A percentile compares a stretch with the other conserved stretches of the same genome.
Evolutionary conservation across 139 green algal genomes (phyloP).

Genomic region (Micractinium sp.): DNA sequence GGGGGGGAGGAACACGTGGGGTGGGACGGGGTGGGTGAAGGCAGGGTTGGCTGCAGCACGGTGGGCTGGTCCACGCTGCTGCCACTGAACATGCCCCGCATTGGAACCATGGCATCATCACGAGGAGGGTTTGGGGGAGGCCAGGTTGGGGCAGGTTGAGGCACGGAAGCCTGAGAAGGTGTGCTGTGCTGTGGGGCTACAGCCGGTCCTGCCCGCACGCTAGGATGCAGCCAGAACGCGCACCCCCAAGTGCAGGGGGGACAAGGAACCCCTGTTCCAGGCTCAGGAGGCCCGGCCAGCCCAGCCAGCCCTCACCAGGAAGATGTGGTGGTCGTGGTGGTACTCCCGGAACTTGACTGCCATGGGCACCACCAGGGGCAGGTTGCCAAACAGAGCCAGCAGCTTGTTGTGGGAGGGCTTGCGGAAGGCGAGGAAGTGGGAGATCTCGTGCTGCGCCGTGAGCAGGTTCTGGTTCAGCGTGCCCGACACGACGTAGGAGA

Average conservation of each 20-base stretch:
- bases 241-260: too few species aligned
- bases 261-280: too few species aligned
- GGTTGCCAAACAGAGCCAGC: conserved; percentile 68
- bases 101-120: too few species aligned
- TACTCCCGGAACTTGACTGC: conserved; percentile 76
- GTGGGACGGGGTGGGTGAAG: background rate
- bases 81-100: too few species aligned
- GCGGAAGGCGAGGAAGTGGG: conserved; percentile 70
- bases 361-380: conserved; percentile 67
- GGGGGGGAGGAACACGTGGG: background rate
- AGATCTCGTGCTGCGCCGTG: conserved; percentile 74
- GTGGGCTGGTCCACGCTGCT: background rate
- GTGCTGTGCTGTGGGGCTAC: too few species aligned
- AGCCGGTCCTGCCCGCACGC: too few species aligned
- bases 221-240: too few species aligned
- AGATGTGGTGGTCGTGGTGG: conserved; percentile 80
- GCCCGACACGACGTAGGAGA: conserved; percentile 60
- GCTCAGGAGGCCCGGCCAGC: background rate
- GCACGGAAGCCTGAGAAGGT: too few species aligned
- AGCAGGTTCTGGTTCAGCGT: conserved; percentile 78
- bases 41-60: background rate
- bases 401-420: conserved; percentile 62
- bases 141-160: too few species aligned
- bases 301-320: conserved; percentile 47
- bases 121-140: too few species aligned